phyloP scores from a whole-genome alignment of 2,329 filamentous ascomycete species.

The Coniosporium tulheliwenetii region DNA sequence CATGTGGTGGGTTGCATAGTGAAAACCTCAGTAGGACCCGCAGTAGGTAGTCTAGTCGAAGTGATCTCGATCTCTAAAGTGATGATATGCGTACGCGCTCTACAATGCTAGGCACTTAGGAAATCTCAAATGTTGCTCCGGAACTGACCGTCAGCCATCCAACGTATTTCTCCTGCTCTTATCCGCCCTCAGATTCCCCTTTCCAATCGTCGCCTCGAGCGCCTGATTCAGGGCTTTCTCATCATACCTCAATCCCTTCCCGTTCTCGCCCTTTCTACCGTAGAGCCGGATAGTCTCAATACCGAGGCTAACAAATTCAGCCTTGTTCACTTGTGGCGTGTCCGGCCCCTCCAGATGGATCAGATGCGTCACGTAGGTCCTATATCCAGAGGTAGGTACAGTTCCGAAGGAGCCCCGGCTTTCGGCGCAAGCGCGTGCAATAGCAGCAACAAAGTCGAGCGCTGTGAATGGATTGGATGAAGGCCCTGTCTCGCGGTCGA shows the following conservation, averaged over 20 bases:
- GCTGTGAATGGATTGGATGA: slow-evolving; percentile 49
- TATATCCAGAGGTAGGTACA: slow-evolving; percentile 30
- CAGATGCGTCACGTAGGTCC: slow-evolving; percentile 65
- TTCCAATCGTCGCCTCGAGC: slow-evolving; percentile 62
- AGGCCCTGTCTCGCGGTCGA: slow-evolving; percentile 79
- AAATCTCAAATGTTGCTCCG: too few relatives aligned
- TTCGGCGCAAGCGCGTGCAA: slow-evolving; percentile 58
- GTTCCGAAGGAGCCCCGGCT: slow-evolving; percentile 33
- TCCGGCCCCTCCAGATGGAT: slow-evolving; percentile 60
- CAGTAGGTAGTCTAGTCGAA: too few relatives aligned
- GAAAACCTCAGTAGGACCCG: too few relatives aligned
- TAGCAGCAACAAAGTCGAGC: slow-evolving; percentile 66
- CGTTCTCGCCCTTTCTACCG: slow-evolving; percentile 45
- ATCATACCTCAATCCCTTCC: slow-evolving; percentile 54
- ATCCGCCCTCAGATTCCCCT: slow-evolving; percentile 36
- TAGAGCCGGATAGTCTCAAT: slow-evolving; percentile 68
- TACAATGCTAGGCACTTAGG: too few relatives aligned
- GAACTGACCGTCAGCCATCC: slow-evolving; percentile 7
- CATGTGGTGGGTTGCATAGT: too few relatives aligned
- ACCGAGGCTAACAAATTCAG: slow-evolving; percentile 46
- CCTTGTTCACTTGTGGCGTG: slow-evolving; percentile 55
- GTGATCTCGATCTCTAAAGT: too few relatives aligned
- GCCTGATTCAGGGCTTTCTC: slow-evolving; percentile 57
- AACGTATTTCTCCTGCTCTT: slow-evolving; percentile 45
- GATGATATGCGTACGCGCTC: too few relatives aligned